These are phyloP conservation scores for Tubosaeta sp. DNA, from an alignment of 768 basidiomycete genomes.

Conservation along the genomic window DNA sequence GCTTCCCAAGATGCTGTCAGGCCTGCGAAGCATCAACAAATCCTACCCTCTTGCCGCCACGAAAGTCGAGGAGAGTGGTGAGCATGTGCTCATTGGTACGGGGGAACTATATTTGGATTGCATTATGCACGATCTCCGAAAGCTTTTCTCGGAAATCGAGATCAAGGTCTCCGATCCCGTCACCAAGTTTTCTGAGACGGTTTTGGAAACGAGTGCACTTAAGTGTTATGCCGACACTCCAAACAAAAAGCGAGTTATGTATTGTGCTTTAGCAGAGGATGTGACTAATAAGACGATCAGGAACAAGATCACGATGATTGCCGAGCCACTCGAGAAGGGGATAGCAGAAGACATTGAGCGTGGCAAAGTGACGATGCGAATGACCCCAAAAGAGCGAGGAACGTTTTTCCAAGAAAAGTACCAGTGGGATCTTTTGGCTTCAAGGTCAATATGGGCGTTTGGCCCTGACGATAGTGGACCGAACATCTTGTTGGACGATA, in stretches of 20 bases:
- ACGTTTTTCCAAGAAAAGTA: constrained; percentile 96
- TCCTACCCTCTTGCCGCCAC: constrained; percentile 92
- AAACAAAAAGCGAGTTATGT: constrained; percentile 82
- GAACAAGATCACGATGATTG: constrained; percentile 98
- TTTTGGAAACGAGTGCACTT: constrained; percentile 93
- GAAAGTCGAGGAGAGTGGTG: constrained; percentile 97
- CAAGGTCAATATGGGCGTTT: constrained; percentile 99
- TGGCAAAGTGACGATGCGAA: constrained; percentile 89
- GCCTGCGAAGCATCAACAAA: constrained; percentile 95
- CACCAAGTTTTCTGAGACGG: constrained; percentile 97
- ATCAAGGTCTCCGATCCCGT: constrained; percentile 99
- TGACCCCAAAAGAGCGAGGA: constrained; percentile 93
- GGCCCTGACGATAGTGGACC: constrained; percentile 95
- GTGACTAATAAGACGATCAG: constrained; percentile 38
- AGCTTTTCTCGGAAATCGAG: constrained; percentile 94
- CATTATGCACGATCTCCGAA: constrained; percentile 92
- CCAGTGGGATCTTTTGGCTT: constrained; percentile 96
- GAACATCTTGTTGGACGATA: constrained; percentile 93
- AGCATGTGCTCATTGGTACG: constrained; percentile 95
- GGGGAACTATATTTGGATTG: constrained; percentile 97
- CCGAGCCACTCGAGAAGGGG: constrained; percentile 93
- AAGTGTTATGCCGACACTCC: constrained; percentile 99
- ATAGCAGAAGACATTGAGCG: constrained; percentile 96
- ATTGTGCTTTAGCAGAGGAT: constrained; percentile 6
- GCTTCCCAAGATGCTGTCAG: constrained; percentile 97